Conservation (phyloP, 805 yeast genomes). For the Starmerella bombicola region DNA sequence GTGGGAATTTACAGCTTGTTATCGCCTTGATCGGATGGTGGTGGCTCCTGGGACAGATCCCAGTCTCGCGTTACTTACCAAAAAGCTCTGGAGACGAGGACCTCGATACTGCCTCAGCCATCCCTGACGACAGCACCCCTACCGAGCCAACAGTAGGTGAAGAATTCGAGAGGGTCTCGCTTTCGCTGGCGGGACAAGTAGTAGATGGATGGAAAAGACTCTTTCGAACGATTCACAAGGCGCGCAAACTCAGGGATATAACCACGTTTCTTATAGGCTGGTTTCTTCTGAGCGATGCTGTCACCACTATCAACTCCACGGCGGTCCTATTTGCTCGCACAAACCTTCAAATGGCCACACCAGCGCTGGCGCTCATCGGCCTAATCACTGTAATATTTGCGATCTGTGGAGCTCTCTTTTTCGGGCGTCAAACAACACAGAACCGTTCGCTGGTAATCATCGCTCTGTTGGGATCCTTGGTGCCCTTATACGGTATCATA, state of each 20-base stretch:
- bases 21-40: conserved; percentile 55
- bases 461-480: conserved; percentile 43
- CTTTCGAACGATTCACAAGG: conserved; percentile 44
- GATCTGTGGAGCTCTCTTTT: conserved; percentile 48
- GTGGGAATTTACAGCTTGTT: conserved; percentile 34
- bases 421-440: conserved; percentile 36
- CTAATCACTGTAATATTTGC: conserved; percentile 56
- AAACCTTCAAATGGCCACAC: conserved; percentile 54
- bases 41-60: conserved; percentile 66
- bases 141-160: conserved; percentile 1
- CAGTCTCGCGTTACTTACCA: conserved; percentile 39
- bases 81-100: conserved; percentile 19
- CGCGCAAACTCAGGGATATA: conserved; percentile 49
- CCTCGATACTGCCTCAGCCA: neutral
- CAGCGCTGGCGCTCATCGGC: conserved; percentile 52
- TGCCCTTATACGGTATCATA: conserved; percentile 58
- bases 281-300: conserved; percentile 64
- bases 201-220: conserved; percentile 50
- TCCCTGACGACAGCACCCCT: neutral
- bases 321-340: conserved; percentile 66
- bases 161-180: conserved; percentile 6
- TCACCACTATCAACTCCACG: conserved; percentile 67
- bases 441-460: conserved; percentile 41
- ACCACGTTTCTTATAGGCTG: conserved; percentile 56
- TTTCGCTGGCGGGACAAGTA: conserved; percentile 4